A percentile compares a stretch with the other conserved stretches of the same genome.
Conservation (phyloP, 1,284 basidiomycete genomes). For the Rhodotorula sp. region DNA sequence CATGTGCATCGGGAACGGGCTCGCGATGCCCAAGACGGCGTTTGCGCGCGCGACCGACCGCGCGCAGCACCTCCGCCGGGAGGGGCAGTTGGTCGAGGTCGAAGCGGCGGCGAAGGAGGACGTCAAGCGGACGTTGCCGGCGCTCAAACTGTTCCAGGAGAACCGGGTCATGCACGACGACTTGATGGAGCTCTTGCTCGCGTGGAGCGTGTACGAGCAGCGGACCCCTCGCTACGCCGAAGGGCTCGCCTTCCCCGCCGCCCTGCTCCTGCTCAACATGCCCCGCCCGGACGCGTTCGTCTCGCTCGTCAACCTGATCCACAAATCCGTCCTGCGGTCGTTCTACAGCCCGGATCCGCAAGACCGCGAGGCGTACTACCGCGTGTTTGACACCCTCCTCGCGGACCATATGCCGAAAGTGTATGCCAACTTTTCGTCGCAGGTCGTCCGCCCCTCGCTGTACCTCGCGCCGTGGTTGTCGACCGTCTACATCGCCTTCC, state of each 20-base stretch:
- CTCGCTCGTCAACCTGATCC: constrained; percentile 81
- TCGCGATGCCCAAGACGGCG: constrained; percentile 81
- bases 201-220: constrained; percentile 83
- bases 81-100: constrained; percentile 56
- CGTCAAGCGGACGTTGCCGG: constrained; percentile 74
- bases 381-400: constrained; percentile 87
- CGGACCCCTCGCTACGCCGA: constrained; percentile 63
- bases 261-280: constrained; percentile 73
- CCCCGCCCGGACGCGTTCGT: constrained; percentile 71
- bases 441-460: constrained; percentile 67
- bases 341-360: constrained; percentile 77
- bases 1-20: constrained; percentile 78
- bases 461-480: constrained; percentile 76
- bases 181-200: constrained; percentile 79
- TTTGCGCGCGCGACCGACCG: constrained; percentile 62
- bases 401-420: constrained; percentile 94
- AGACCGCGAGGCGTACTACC: constrained; percentile 60
- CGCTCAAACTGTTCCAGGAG: constrained; percentile 80
- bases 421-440: constrained; percentile 45
- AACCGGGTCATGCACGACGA: constrained; percentile 82
- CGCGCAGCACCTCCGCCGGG: constrained; percentile 47
- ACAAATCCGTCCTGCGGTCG: constrained; percentile 77
- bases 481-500: constrained; percentile 65
- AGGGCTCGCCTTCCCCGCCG: constrained; percentile 40
- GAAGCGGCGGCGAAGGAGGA: constrained; percentile 68